Percentiles rank a stretch among this genome's conserved stretches.
These are phyloP conservation scores for Hanseniaspora pseudoguilliermondii DNA, from an alignment of 805 yeast genomes.

Conservation along the genomic window DNA sequence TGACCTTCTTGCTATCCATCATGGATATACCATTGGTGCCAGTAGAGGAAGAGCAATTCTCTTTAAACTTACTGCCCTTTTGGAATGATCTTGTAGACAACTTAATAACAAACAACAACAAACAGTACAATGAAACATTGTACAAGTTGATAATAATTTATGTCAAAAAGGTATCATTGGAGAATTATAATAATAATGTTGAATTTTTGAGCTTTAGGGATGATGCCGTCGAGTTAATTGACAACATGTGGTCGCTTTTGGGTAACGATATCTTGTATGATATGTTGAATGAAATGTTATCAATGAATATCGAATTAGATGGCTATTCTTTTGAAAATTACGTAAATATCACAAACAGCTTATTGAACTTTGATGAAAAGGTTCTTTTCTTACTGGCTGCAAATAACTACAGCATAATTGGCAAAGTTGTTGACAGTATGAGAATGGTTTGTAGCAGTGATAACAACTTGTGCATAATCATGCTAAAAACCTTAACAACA, in stretches of 20 bases:
- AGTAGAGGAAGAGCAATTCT: neutral
- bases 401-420: slow-evolving; percentile 15
- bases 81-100: neutral
- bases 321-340: neutral
- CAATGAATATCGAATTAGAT: neutral
- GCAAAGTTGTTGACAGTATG: slow-evolving; percentile 17
- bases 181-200: neutral
- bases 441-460: slow-evolving; percentile 14
- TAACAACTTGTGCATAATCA: slow-evolving; percentile 16
- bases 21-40: neutral
- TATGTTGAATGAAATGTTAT: neutral
- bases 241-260: slow-evolving; percentile 53
- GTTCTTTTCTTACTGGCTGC: slow-evolving; percentile 20
- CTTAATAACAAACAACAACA: neutral
- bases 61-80: neutral
- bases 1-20: neutral
- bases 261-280: slow-evolving; percentile 25
- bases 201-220: slow-evolving; percentile 37
- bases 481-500: slow-evolving; percentile 20
- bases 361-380: slow-evolving; percentile 15
- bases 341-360: slow-evolving; percentile 12
- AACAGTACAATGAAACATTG: neutral
- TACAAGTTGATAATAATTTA: neutral
- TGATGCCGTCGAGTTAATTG: slow-evolving; percentile 68
- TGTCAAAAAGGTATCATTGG: neutral